A percentile compares a stretch with the other conserved stretches of the same genome.
These are phyloP conservation scores for Glycine soja DNA, from an alignment of 306 rosid genomes.

Conservation along the genomic window DNA sequence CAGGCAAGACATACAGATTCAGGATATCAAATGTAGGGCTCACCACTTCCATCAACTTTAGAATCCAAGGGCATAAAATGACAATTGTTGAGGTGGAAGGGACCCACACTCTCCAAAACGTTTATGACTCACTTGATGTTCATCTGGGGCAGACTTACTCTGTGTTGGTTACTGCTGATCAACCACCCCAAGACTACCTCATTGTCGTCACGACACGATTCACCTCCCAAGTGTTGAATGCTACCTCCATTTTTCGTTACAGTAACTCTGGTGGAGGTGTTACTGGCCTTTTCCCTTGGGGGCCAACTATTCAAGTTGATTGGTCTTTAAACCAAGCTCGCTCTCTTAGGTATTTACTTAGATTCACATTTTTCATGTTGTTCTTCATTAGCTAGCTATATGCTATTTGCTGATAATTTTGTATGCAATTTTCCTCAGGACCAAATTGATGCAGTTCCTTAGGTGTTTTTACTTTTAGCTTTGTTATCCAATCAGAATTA, in stretches of 20 bases:
- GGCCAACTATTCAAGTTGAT: conserved; percentile 71
- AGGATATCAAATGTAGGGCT: conserved; percentile 88
- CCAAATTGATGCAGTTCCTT: not conserved
- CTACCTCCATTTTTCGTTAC: conserved; percentile 74
- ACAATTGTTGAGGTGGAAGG: conserved; percentile 90
- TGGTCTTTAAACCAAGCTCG: conserved; percentile 90
- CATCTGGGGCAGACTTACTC: conserved; percentile 86
- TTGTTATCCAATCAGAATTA: not conserved
- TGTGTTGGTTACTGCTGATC: conserved; percentile 85
- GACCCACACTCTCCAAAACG: conserved; percentile 78
- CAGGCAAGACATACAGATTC: conserved; percentile 86
- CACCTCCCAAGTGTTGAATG: conserved; percentile 64
- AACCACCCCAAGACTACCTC: conserved; percentile 71
- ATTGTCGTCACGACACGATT: conserved; percentile 78
- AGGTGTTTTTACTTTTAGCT: not conserved
- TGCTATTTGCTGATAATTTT: not conserved
- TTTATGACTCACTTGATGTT: conserved; percentile 78
- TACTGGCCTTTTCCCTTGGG: conserved; percentile 74
- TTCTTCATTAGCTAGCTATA: conserved; percentile 4
- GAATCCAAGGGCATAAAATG: conserved; percentile 90
- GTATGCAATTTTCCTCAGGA: not conserved
- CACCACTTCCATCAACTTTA: conserved; percentile 74
- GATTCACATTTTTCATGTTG: not conserved
- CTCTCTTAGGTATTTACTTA: conserved; percentile 64
- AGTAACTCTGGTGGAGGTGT: conserved; percentile 67